These are phyloP conservation scores for Tylopilus sp. DNA, from an alignment of 1,284 basidiomycete species.

Conservation along the genomic window DNA sequence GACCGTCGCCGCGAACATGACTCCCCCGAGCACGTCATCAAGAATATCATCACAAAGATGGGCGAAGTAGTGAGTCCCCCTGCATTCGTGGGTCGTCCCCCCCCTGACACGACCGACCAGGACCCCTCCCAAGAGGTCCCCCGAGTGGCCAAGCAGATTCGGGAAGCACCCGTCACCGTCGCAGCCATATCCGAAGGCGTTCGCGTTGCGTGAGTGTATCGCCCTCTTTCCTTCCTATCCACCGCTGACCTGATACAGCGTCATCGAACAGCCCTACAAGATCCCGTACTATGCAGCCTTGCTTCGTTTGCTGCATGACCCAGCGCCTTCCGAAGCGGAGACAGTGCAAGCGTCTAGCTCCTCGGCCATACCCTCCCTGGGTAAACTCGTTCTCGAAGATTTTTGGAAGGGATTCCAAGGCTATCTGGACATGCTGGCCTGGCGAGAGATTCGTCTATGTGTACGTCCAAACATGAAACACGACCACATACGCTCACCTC, in stretches of 20 bases:
- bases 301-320: constrained; percentile 66
- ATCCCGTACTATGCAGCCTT: constrained; percentile 83
- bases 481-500: constrained; percentile 2
- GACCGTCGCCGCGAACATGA: constrained; percentile 65
- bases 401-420: constrained; percentile 84
- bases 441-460: constrained; percentile 83
- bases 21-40: constrained; percentile 69
- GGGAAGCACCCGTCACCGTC: constrained; percentile 54
- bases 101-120: constrained; percentile 36
- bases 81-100: too few relatives aligned
- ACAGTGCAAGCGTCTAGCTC: constrained; percentile 19
- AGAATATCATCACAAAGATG: constrained; percentile 66
- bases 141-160: constrained; percentile 61
- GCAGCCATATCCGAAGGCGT: constrained; percentile 70
- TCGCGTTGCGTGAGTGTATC: constrained; percentile 56
- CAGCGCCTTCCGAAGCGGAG: constrained; percentile 38
- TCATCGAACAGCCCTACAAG: constrained; percentile 91
- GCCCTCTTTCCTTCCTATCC: not conserved
- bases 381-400: constrained; percentile 79
- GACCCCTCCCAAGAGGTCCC: constrained; percentile 70
- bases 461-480: constrained; percentile 45
- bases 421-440: constrained; percentile 81
- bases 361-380: constrained; percentile 49
- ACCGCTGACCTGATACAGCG: constrained; percentile 37
- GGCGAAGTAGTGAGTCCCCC: constrained; percentile 83